phyloP scores from a whole-genome alignment of 129 eudicot genomes.

The Calendula officinalis region DNA sequence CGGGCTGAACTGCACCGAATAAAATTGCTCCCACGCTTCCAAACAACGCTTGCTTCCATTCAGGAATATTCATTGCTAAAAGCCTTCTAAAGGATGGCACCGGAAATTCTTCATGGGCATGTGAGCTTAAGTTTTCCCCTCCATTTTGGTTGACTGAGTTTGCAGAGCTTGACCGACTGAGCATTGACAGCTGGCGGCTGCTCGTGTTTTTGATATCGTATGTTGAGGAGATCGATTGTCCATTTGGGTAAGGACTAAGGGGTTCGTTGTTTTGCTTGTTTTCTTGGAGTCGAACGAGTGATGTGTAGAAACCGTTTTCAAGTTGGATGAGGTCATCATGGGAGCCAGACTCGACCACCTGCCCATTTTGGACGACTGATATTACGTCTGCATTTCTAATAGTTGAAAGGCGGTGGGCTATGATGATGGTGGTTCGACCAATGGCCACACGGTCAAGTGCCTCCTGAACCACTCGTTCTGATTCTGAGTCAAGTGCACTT shows the following conservation, averaged over 20 bases:
- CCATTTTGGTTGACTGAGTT: constrained; percentile 43
- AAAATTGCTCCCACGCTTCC: constrained; percentile 64
- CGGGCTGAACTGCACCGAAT: constrained; percentile 88
- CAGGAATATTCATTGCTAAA: constrained; percentile 77
- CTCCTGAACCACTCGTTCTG: constrained; percentile 80
- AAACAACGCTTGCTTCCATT: constrained; percentile 64
- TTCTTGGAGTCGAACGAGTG: constrained; percentile 63
- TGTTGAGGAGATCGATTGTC: constrained; percentile 24
- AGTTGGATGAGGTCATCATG: constrained; percentile 57
- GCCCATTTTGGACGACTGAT: constrained; percentile 62
- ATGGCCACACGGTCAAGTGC: constrained; percentile 76
- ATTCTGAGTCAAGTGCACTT: constrained; percentile 85
- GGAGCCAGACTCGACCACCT: constrained; percentile 63
- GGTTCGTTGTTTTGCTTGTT: constrained; percentile 32
- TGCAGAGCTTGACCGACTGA: constrained; percentile 65
- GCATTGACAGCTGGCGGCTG: constrained; percentile 50
- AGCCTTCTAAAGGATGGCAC: constrained; percentile 75
- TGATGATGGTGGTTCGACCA: constrained; percentile 80
- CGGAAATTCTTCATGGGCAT: constrained; percentile 35
- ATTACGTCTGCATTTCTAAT: constrained; percentile 74
- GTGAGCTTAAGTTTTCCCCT: constrained; percentile 5
- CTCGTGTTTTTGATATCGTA: constrained; percentile 40
- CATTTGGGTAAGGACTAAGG: background rate
- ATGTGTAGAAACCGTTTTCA: constrained; percentile 56
- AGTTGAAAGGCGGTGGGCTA: constrained; percentile 94